These are phyloP conservation scores for Bruguiera parviflora DNA, from an alignment of 345 rosid species.

Conservation along the genomic window DNA sequence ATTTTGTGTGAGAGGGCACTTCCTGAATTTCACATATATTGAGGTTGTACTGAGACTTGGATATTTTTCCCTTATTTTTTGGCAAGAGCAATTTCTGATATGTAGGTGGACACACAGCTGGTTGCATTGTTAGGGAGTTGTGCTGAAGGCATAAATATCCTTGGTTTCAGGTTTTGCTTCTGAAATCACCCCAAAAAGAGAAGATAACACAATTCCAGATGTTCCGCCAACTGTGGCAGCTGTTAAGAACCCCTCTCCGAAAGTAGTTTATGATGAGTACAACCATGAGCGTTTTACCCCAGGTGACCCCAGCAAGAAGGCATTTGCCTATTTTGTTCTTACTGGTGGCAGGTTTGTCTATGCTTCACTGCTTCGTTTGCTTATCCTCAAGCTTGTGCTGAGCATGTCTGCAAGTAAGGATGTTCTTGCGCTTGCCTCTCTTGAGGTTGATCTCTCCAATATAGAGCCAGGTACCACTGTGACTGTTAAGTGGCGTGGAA, in stretches of 20 bases:
- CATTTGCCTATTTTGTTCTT: slow-evolving; percentile 86
- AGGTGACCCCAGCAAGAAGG: slow-evolving; percentile 90
- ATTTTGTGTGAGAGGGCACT: too few relatives aligned
- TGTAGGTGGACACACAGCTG: neutral
- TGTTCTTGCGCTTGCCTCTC: slow-evolving; percentile 89
- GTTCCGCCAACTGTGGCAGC: slow-evolving; percentile 66
- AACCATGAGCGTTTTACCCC: slow-evolving; percentile 89
- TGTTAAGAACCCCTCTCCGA: slow-evolving; percentile 67
- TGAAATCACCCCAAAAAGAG: slow-evolving; percentile 35
- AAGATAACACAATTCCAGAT: slow-evolving; percentile 38
- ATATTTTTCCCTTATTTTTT: neutral
- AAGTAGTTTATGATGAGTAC: slow-evolving; percentile 71
- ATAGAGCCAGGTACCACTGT: slow-evolving; percentile 86
- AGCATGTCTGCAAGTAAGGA: slow-evolving; percentile 98
- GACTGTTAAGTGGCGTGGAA: slow-evolving; percentile 99
- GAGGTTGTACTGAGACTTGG: too few relatives aligned
- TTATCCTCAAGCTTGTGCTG: slow-evolving; percentile 71
- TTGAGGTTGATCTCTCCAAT: slow-evolving; percentile 88
- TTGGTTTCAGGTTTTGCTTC: slow-evolving; percentile 48
- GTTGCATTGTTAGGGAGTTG: neutral
- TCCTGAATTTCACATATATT: too few relatives aligned
- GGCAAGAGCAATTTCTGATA: neutral
- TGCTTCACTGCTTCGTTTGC: slow-evolving; percentile 76
- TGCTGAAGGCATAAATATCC: neutral
- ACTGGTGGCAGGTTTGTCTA: slow-evolving; percentile 89